Evolutionary conservation across 2,329 filamentous ascomycete species (phyloP).

Genomic region (Paecilomyces fulvus): DNA sequence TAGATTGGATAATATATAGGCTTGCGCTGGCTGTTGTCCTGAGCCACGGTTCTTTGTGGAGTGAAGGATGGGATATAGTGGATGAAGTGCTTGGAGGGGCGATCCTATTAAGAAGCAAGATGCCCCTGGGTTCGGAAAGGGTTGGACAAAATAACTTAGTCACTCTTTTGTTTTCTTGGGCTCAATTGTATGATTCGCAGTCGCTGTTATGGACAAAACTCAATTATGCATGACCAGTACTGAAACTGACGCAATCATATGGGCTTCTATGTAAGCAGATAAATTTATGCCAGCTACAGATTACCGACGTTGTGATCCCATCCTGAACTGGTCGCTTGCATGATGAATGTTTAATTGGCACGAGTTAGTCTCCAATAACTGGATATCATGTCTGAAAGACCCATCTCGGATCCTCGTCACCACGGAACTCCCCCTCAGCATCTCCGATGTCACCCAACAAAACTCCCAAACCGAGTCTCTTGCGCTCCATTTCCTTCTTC

Average conservation of each 20-base stretch:
- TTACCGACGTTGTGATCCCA: background rate
- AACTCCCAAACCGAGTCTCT: constrained; percentile 22
- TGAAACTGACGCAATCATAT: background rate
- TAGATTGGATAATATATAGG: background rate
- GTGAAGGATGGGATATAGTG: background rate
- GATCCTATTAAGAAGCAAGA: background rate
- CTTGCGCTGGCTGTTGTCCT: constrained; percentile 1
- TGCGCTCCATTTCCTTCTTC: constrained; percentile 41
- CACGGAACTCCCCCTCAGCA: constrained; percentile 46
- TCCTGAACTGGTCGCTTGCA: background rate
- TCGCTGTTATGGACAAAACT: background rate
- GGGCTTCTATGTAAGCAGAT: background rate
- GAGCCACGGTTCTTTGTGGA: background rate
- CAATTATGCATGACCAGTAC: background rate
- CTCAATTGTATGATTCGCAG: background rate
- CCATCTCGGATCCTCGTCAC: constrained; percentile 58
- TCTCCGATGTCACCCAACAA: constrained; percentile 40
- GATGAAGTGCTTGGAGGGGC: background rate
- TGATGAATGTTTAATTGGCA: background rate
- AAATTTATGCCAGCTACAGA: background rate
- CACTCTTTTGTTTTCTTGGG: background rate
- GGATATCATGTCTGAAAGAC: constrained; percentile 51
- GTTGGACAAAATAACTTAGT: background rate
- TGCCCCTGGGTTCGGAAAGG: background rate
- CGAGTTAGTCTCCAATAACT: background rate